Evolutionary conservation across 225 moss, liverwort and hornwort species (phyloP), one percentile per base, ranked within the genome.

Genomic region (Marchantia paleacea): DNA sequence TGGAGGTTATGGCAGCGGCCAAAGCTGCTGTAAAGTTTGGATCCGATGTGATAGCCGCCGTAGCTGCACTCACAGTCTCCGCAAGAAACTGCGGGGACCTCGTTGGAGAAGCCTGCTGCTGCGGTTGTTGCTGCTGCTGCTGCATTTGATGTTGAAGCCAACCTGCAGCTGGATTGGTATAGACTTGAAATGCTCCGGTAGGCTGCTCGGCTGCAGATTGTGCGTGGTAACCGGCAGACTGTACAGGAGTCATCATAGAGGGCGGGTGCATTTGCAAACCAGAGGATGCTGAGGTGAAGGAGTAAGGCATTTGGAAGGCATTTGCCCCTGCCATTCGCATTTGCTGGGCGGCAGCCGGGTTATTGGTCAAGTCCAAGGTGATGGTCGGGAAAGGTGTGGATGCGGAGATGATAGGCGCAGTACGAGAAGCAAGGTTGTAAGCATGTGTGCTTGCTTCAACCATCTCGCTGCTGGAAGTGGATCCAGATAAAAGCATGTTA

Each of bases 21-120:
- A 93, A 75, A 26, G 93, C 91, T 6, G 89, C 90, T 0, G 93
- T 93, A 39, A 93, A 93, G n/a, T 80, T 89, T 3, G 93, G 93
- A 70, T 93, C 86, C 20, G 93, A 80, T 6, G 91, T 91, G 15
- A 93, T 91, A n/a, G 93, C 93, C 9, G 90, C 92, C 13, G 92
- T 92, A 7, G 92, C 92, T 7, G 91, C 91, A 6, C 85, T 85
- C 6, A 93, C 90, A 2, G 89, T 90, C 3, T 93, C 90, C 19
- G 86, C 85, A 47, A 92, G 75, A 12, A 86, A 78, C 39, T 82
- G 86, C 26, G 71, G 19, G 26, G 31, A 52, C 39, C 66, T 24
- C 10, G 66, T 16, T n/a, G 16, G 39, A 15, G 25, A 53, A 13
- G n/a, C 10, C 26, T 66, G 66, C 24, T n/a, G 66, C 26, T 66